Percentiles rank a stretch among this genome's conserved stretches.
These are phyloP conservation scores for Phytophthora palmivora DNA, from an alignment of 352 stramenopile genomes.

Conservation along the genomic window DNA sequence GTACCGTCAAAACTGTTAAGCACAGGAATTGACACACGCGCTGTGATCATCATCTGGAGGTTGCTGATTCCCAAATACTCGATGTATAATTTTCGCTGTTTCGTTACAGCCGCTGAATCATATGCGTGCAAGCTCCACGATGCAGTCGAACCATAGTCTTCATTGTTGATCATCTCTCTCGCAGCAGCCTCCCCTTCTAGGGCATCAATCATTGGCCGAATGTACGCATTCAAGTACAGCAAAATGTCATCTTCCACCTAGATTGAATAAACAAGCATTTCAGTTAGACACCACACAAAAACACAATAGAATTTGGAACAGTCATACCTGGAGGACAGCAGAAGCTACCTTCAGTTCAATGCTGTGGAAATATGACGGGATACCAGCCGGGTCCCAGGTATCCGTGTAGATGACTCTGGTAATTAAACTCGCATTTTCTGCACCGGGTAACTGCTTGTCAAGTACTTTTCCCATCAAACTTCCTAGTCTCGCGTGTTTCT, in stretches of 20 bases:
- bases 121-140: constrained; percentile 30
- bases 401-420: constrained; percentile 65
- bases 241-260: constrained; percentile 72
- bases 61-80: constrained; percentile 62
- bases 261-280: background rate
- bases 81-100: constrained; percentile 70
- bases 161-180: background rate
- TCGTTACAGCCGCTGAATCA: constrained; percentile 37
- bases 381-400: constrained; percentile 46
- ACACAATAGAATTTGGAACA: background rate
- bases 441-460: constrained; percentile 48
- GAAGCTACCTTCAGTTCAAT: constrained; percentile 66
- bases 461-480: constrained; percentile 44
- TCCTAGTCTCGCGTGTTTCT: constrained; percentile 48
- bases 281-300: background rate
- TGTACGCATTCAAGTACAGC: constrained; percentile 51
- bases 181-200: constrained; percentile 30
- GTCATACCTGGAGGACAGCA: constrained; percentile 70
- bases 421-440: constrained; percentile 39
- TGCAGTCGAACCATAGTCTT: background rate
- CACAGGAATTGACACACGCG: constrained; percentile 77
- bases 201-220: constrained; percentile 51
- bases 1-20: constrained; percentile 87
- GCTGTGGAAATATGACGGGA: constrained; percentile 75
- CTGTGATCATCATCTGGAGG: constrained; percentile 74